These are phyloP conservation scores for Solanum pimpinellifolium DNA, from an alignment of 257 asterid genomes.

Conservation along the genomic window DNA sequence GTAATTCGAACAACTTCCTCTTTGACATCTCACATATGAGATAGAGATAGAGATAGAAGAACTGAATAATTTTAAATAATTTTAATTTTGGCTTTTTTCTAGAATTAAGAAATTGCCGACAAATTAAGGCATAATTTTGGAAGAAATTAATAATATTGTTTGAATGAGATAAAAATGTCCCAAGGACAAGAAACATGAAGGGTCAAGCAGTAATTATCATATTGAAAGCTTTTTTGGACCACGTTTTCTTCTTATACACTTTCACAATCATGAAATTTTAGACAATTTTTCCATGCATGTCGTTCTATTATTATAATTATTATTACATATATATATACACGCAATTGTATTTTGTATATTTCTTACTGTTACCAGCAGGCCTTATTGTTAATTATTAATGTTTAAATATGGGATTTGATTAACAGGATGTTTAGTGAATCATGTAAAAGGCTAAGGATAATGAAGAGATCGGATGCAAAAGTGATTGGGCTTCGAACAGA, in stretches of 20 bases:
- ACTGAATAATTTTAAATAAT: background rate
- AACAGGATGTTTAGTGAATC: slow-evolving; percentile 70
- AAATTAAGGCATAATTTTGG: background rate
- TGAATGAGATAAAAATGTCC: slow-evolving; percentile 5
- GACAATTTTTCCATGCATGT: background rate
- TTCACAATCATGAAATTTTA: background rate
- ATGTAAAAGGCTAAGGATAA: slow-evolving; percentile 67
- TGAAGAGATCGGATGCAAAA: slow-evolving; percentile 59
- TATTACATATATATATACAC: too few species aligned
- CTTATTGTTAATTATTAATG: background rate
- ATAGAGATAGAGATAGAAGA: background rate
- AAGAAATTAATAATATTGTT: background rate
- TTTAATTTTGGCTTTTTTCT: background rate
- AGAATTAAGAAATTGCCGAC: slow-evolving; percentile 21
- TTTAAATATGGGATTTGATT: background rate
- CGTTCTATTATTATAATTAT: background rate
- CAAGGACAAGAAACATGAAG: background rate
- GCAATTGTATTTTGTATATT: background rate
- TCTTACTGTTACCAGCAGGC: background rate
- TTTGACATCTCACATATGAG: background rate
- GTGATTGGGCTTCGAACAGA: slow-evolving; percentile 37
- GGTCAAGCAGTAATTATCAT: slow-evolving; percentile 18
- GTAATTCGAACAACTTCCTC: too few species aligned
- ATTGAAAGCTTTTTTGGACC: slow-evolving; percentile 4
- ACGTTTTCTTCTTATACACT: background rate